Evolutionary conservation across 208 protist species (phyloP).

Genomic region (Leptomonas pyrrhocoris): DNA sequence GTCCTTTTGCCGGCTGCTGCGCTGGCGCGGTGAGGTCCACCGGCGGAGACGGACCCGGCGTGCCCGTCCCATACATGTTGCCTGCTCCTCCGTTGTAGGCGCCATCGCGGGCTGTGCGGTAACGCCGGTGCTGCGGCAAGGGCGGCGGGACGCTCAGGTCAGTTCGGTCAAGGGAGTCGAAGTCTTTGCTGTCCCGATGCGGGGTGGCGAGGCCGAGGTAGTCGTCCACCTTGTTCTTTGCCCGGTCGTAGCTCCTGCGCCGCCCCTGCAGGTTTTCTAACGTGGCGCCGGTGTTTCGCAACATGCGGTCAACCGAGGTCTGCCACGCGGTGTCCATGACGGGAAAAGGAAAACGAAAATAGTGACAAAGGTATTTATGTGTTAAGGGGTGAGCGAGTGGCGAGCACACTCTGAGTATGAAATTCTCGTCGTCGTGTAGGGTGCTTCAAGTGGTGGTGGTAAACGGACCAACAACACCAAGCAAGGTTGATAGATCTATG

Average conservation of each 20-base stretch:
- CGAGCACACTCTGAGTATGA: too few relatives aligned
- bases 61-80: not conserved
- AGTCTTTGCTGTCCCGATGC: not conserved
- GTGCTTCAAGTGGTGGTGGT: too few relatives aligned
- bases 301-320: constrained; percentile 41
- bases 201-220: constrained; percentile 22
- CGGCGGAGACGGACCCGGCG: not conserved
- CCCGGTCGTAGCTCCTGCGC: constrained; percentile 35
- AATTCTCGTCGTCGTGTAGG: too few relatives aligned
- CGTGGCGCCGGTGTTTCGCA: constrained; percentile 55
- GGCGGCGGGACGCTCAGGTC: constrained; percentile 39
- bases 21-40: not conserved
- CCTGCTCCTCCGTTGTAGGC: not conserved
- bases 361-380: too few relatives aligned
- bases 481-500: too few relatives aligned
- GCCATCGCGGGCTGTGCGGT: constrained; percentile 11
- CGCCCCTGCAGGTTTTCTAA: constrained; percentile 54
- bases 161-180: constrained; percentile 17
- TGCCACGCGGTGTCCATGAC: constrained; percentile 20
- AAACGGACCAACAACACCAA: too few relatives aligned
- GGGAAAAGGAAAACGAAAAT: not conserved
- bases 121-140: constrained; percentile 39
- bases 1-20: not conserved
- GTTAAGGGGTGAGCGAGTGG: too few relatives aligned
- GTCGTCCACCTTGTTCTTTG: constrained; percentile 34